Evolutionary conservation across 2,329 filamentous ascomycete genomes (phyloP).

Genomic region (Fusarium pseudonygamai): DNA sequence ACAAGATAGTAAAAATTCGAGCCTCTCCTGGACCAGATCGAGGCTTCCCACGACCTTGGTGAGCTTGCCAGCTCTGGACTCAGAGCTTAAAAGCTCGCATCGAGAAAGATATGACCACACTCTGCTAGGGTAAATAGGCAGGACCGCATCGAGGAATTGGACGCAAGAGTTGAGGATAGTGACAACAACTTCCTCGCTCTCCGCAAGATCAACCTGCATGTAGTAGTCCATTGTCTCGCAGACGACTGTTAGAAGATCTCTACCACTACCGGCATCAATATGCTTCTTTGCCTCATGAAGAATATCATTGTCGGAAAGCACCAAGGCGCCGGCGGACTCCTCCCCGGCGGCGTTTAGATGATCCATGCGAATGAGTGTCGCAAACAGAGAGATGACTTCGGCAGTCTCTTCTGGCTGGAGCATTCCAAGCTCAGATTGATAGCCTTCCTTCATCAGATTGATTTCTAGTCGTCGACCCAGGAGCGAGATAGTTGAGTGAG

Average conservation of each 20-base stretch:
- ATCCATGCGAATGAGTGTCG: constrained; percentile 71
- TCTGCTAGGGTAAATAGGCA: constrained; percentile 79
- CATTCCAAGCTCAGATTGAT: constrained; percentile 61
- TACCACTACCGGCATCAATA: constrained; percentile 60
- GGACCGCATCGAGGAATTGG: constrained; percentile 79
- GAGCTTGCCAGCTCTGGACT: constrained; percentile 80
- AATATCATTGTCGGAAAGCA: constrained; percentile 53
- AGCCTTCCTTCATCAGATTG: constrained; percentile 66
- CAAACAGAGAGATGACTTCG: constrained; percentile 79
- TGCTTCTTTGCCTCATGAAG: constrained; percentile 66
- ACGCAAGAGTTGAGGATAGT: constrained; percentile 75
- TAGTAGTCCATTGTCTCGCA: constrained; percentile 84
- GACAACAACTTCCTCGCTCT: constrained; percentile 71
- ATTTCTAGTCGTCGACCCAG: constrained; percentile 80
- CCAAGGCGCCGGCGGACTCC: constrained; percentile 45
- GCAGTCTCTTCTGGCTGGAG: constrained; percentile 70
- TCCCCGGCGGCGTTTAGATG: constrained; percentile 49
- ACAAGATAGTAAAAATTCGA: constrained; percentile 79
- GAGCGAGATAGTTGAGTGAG: constrained; percentile 82
- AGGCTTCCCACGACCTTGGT: constrained; percentile 81
- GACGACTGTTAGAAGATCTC: constrained; percentile 82
- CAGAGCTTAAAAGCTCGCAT: constrained; percentile 80
- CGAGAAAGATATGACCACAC: constrained; percentile 91
- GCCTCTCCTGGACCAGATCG: constrained; percentile 80
- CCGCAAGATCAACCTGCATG: constrained; percentile 65